Evolutionary conservation across 192 early-diverging fungal genomes (phyloP).

Genomic region (Entomortierella beljakovae): DNA sequence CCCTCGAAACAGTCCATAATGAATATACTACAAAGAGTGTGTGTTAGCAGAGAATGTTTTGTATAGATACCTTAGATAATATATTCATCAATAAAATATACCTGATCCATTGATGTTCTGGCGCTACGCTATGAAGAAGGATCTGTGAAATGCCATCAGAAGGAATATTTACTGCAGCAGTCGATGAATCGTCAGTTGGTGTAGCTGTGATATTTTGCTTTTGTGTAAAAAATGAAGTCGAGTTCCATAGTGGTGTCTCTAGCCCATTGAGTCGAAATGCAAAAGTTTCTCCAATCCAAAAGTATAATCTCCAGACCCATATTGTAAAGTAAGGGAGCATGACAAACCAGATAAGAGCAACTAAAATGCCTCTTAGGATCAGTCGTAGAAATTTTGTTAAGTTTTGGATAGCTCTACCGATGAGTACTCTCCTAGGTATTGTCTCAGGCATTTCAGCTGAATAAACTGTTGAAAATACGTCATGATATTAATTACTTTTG

Average conservation of each 20-base stretch:
- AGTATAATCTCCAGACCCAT: constrained; percentile 89
- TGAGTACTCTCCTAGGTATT: constrained; percentile 70
- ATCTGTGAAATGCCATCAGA: constrained; percentile 14
- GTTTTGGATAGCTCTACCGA: constrained; percentile 66
- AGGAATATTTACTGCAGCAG: constrained; percentile 3
- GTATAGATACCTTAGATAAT: too few species aligned
- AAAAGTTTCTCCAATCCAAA: constrained; percentile 77
- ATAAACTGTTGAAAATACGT: constrained; percentile 60
- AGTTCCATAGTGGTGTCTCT: constrained; percentile 37
- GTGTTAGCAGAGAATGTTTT: background rate
- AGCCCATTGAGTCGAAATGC: constrained; percentile 51
- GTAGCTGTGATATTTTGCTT: constrained; percentile 26
- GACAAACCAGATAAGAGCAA: constrained; percentile 81
- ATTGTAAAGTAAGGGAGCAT: constrained; percentile 84
- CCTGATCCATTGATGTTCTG: constrained; percentile 46
- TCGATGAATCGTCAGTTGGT: background rate
- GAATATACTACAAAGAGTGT: constrained; percentile 53
- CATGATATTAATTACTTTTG: background rate
- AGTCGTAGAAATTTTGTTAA: constrained; percentile 52
- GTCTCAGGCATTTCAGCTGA: constrained; percentile 76
- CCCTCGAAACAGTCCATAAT: constrained; percentile 86
- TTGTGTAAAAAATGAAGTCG: constrained; percentile 22
- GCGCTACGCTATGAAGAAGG: constrained; percentile 13
- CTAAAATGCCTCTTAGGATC: constrained; percentile 69
- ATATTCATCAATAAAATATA: too few species aligned